Base-by-base conservation (phyloP, 2,329 filamentous ascomycete genomes). In the Trichoderma koningii region DNA sequence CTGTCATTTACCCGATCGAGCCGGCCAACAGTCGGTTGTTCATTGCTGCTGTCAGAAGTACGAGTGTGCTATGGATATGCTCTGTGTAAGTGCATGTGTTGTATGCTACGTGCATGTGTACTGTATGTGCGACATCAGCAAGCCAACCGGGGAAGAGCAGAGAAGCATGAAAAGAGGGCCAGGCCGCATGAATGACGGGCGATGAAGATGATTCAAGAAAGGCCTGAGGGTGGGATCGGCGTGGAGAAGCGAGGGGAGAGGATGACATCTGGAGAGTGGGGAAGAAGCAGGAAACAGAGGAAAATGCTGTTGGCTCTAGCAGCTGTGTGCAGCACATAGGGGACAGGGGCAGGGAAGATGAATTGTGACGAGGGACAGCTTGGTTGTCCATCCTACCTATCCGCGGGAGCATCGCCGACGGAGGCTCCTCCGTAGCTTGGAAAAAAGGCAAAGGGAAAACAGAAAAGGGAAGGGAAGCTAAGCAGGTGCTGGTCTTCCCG, bases 1-100 rank as follows among this genome's bases (percentile, higher is more conserved):
- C 12, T 62, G 26, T 44, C 48, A 53, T 42, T 52, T 53, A 63
- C 47, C 60, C 28, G 50, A 63, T 63, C 14, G 26, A 45, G 41
- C 28, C 60, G 50, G 48, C 50, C 60, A 63, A 63, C 41, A 55
- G 50, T 55, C 19, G 9, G 38, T 63, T 47, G 38, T 38, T 53
- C 28, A 63, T 34, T 10, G 50, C 48, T 53, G 21, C 14, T 62
- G 44, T 14, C 14, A 14, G 12, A 38, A 38, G 34, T 14, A 38
- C 12, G 34, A 38, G 34, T 14, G 34, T 14, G 34, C 34, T 14
- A 23, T 23, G 21, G 21, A 12, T 38, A 38, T 38, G 34, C 14
- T 12, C 10, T 14, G 34, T 14, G 34, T 38, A 38, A 38, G 34
- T 38, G 34, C 34, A 38, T 14, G 34, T 38, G 12, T 5, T 14